phyloP scores from a whole-genome alignment of 768 basidiomycete species.

The Pleurotus djamor region DNA sequence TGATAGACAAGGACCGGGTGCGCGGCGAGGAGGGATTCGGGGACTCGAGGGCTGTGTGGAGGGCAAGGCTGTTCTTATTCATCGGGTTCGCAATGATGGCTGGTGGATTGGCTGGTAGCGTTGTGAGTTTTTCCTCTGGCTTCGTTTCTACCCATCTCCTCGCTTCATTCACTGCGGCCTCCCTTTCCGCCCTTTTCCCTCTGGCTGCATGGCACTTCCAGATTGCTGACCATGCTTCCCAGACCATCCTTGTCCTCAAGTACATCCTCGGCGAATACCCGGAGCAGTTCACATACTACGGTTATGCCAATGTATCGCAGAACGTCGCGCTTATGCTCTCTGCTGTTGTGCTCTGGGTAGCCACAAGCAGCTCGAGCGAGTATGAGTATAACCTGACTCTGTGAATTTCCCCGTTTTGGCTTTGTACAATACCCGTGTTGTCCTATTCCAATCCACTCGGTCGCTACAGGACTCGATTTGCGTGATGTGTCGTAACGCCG shows the following conservation, averaged over 20 bases:
- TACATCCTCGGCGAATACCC: constrained; percentile 75
- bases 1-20: constrained; percentile 93
- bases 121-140: constrained; percentile 54
- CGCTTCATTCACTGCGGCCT: background rate
- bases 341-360: constrained; percentile 87
- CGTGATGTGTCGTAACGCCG: too few relatives aligned
- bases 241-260: constrained; percentile 91
- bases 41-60: constrained; percentile 85
- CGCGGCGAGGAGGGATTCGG: constrained; percentile 78
- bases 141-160: too few relatives aligned
- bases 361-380: constrained; percentile 81
- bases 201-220: too few relatives aligned
- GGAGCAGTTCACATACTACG: constrained; percentile 84
- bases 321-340: constrained; percentile 85
- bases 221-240: constrained; percentile 6
- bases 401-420: constrained; percentile 21
- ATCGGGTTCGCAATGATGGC: constrained; percentile 98
- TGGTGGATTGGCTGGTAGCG: constrained; percentile 94
- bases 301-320: constrained; percentile 94
- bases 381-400: constrained; percentile 92
- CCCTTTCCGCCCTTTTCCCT: background rate
- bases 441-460: too few relatives aligned
- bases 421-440: too few relatives aligned
- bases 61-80: constrained; percentile 88
- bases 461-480: too few relatives aligned